Conservation (phyloP, 257 asterid genomes). For the Jacaranda copaia region DNA sequence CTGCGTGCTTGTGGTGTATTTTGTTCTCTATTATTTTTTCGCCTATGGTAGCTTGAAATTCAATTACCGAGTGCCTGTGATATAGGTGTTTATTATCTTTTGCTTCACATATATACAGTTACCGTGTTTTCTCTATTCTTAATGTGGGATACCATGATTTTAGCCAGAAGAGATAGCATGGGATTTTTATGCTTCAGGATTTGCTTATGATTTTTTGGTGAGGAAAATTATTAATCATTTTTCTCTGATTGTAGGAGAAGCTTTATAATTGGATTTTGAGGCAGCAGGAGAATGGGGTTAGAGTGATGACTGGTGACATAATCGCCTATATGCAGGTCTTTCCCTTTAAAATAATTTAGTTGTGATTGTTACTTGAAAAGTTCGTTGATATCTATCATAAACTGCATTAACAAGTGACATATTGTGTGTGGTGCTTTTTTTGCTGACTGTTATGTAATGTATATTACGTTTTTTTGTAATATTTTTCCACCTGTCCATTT, state of each 20-base stretch:
- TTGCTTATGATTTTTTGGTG: constrained; percentile 1
- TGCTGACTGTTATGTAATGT: constrained; percentile 13
- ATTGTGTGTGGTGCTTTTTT: neutral
- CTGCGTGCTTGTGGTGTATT: neutral
- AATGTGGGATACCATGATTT: neutral
- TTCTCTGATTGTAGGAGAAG: constrained; percentile 53
- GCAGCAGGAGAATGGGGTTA: constrained; percentile 63
- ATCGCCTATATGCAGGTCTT: constrained; percentile 60
- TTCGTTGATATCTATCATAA: neutral
- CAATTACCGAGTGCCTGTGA: neutral
- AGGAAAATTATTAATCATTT: neutral
- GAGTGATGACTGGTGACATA: constrained; percentile 64
- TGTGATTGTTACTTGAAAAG: neutral
- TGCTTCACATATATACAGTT: neutral
- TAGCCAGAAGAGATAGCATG: neutral
- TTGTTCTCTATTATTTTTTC: too few species aligned
- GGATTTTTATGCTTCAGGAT: neutral
- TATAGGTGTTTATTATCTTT: constrained; percentile 7
- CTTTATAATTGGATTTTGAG: constrained; percentile 62
- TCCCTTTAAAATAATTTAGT: neutral
- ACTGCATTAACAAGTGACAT: neutral
- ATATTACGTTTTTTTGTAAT: neutral
- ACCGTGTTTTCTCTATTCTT: neutral
- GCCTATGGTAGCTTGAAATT: too few species aligned
- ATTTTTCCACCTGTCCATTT: neutral